These are phyloP conservation scores for Rhizophora apiculata DNA, from an alignment of 345 rosid genomes.

Conservation along the genomic window DNA sequence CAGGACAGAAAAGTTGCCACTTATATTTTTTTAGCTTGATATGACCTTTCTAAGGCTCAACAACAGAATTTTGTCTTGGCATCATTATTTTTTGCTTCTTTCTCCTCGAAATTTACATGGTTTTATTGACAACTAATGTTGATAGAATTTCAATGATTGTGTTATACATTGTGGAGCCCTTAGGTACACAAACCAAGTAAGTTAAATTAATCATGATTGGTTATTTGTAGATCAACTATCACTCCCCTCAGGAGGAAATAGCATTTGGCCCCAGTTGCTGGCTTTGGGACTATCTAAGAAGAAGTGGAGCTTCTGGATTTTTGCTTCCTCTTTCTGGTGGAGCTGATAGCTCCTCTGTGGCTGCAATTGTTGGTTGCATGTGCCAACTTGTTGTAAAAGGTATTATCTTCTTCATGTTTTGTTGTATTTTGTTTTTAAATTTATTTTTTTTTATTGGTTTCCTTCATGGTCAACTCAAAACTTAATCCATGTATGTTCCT, in stretches of 20 bases:
- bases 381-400: constrained; percentile 97
- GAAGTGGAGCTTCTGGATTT: constrained; percentile 98
- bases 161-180: neutral
- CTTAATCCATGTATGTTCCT: neutral
- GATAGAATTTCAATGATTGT: neutral
- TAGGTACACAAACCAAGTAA: neutral
- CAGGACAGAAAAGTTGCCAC: no score
- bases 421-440: neutral
- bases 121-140: neutral
- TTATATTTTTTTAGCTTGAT: no score
- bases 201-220: constrained; percentile 7
- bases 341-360: constrained; percentile 94
- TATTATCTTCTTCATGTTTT: constrained; percentile 15
- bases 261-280: constrained; percentile 96
- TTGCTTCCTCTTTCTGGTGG: constrained; percentile 98
- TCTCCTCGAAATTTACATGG: neutral
- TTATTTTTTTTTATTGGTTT: neutral
- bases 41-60: no score
- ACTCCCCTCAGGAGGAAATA: constrained; percentile 92
- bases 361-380: constrained; percentile 99
- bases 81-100: neutral
- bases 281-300: constrained; percentile 97
- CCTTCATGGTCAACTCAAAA: neutral
- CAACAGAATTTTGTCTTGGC: neutral
- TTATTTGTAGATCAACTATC: constrained; percentile 58